A percentile compares a stretch with the other conserved stretches of the same genome.
These are phyloP conservation scores for Otatea glauca DNA, from an alignment of 176 grass and related monocot species.

Conservation along the genomic window DNA sequence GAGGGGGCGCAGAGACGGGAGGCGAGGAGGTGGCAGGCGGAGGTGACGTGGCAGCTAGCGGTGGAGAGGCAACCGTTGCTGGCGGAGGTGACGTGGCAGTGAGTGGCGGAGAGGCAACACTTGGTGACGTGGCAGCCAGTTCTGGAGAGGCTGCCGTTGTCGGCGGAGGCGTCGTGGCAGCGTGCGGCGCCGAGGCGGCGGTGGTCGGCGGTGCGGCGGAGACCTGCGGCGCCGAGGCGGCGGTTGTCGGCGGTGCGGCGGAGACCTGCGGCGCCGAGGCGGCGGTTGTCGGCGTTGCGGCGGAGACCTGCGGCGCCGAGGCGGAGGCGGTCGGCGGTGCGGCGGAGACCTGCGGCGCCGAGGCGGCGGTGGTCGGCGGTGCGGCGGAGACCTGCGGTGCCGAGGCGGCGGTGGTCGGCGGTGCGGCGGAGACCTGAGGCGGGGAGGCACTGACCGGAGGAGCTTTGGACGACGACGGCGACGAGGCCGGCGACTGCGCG, in stretches of 20 bases:
- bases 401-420: conserved; percentile 3
- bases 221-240: not conserved
- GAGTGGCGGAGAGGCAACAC: not conserved
- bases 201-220: not conserved
- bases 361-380: conserved; percentile 35
- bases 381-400: not conserved
- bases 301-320: not conserved
- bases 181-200: not conserved
- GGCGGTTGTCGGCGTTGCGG: not conserved
- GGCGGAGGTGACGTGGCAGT: conserved; percentile 23
- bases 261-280: conserved; percentile 3
- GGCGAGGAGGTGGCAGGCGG: conserved; percentile 24
- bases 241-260: conserved; percentile 18
- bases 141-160: conserved; percentile 20
- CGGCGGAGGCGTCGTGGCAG: conserved; percentile 37
- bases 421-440: conserved; percentile 2
- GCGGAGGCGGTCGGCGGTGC: conserved; percentile 11
- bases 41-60: conserved; percentile 33
- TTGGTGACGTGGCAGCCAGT: conserved; percentile 8
- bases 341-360: not conserved
- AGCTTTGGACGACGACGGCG: conserved; percentile 36
- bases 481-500: conserved; percentile 59
- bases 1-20: conserved; percentile 47
- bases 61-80: conserved; percentile 9
- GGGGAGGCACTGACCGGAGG: conserved; percentile 34